Evolutionary conservation across 2,329 filamentous ascomycete species (phyloP), one percentile per base, ranked within the genome.

Genomic region (Fusarium sp.): DNA sequence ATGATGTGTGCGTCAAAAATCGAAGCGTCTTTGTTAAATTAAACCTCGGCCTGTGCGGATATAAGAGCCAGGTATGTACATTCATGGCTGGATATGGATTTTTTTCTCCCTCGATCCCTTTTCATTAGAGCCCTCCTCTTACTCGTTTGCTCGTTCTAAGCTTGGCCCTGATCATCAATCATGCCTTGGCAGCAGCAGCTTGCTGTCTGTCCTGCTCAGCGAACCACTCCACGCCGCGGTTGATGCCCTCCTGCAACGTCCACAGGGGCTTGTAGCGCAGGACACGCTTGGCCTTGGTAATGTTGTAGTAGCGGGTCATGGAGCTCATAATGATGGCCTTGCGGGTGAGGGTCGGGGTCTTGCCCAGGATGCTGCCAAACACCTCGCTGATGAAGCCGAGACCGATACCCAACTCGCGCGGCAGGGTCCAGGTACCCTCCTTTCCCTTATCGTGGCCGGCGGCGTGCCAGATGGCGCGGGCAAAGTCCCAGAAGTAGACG

Each of bases 401-500:
- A 14, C 84, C 66, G 70, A 90, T 78, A 66, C 89, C 90, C 42
- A 89, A 59, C 57, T 86, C 86, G 68, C 85, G 85, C 56, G 87
- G 82, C 73, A 93, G 85, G 7, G 82, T 80, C 88, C 90, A 91
- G 63, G 89, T 88, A 74, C 87, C 84, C 59, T 86, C 85, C 6
- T 85, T 88, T 22, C 89, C 89, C 67, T 84, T 83, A 9, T 84
- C 80, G 66, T 82, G 86, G 38, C 91, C 91, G 13, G 89, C 89
- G 47, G 87, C 88, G 73, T 85, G 85, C 94, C 94, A 98, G 56
- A 98, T 88, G 42, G 91, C 91, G 45, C 94, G 89, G 68, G 93
- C 91, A 80, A 97, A 93, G 83, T 97, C 95, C 91, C 97, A 97
- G 83, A 98, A 97, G 82, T 96, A 96, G 22, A 97, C 88, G 6